A percentile compares a stretch with the other conserved stretches of the same genome.
phyloP scores from a whole-genome alignment of 352 stramenopile species.

The Phytophthora capsici region DNA sequence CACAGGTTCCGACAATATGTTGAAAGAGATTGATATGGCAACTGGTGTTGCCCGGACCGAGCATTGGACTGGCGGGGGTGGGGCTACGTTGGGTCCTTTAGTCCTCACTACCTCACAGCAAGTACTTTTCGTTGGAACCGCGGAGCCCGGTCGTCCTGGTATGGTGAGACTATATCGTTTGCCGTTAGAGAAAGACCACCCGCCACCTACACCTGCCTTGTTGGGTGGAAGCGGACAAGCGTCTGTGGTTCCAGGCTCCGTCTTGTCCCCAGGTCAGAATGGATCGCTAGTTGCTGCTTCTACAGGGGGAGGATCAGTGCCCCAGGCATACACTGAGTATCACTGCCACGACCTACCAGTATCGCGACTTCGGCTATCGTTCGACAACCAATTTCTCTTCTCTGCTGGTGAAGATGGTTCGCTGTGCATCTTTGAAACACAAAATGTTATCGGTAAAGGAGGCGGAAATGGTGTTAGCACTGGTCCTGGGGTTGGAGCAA shows the following conservation, averaged over 20 bases:
- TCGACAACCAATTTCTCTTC: conserved; percentile 94
- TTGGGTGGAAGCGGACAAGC: conserved; percentile 9
- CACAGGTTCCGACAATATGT: conserved; percentile 89
- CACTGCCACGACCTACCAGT: conserved; percentile 85
- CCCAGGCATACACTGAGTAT: conserved; percentile 63
- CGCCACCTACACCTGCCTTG: conserved; percentile 17
- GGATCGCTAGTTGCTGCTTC: conserved; percentile 16
- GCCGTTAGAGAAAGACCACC: conserved; percentile 64
- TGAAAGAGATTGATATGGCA: conserved; percentile 90
- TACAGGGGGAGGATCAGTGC: conserved; percentile 13
- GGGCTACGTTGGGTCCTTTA: conserved; percentile 74
- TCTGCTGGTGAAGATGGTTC: conserved; percentile 92
- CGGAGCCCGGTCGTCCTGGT: conserved; percentile 73
- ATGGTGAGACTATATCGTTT: conserved; percentile 77
- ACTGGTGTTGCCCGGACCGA: conserved; percentile 63
- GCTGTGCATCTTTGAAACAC: conserved; percentile 91
- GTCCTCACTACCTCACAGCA: conserved; percentile 86
- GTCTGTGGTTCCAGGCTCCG: conserved; percentile 28
- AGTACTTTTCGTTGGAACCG: conserved; percentile 89
- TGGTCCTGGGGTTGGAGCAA: conserved; percentile 32
- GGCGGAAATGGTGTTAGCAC: conserved; percentile 23
- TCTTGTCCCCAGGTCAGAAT: conserved; percentile 19
- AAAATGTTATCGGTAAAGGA: conserved; percentile 56
- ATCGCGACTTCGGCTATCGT: conserved; percentile 74
- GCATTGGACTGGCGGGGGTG: conserved; percentile 52